These are phyloP conservation scores for Saturnispora diversa DNA, from an alignment of 805 yeast species.

Conservation along the genomic window DNA sequence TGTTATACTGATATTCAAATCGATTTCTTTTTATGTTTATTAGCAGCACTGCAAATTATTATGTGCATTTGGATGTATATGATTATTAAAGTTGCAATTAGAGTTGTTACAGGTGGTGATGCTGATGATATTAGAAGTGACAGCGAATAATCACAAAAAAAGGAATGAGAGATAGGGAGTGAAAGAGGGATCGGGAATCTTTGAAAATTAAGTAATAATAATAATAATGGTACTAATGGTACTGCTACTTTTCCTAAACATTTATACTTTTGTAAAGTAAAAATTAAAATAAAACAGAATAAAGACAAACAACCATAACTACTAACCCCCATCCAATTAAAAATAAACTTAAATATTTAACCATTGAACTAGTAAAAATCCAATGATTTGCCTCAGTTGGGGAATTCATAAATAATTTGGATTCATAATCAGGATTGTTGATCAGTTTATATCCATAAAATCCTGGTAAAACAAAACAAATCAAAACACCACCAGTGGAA, in stretches of 20 bases:
- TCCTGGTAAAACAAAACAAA: constrained; percentile 73
- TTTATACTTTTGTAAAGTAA: too few relatives aligned
- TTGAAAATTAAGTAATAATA: too few relatives aligned
- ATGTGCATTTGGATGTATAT: constrained; percentile 67
- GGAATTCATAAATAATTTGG: constrained; percentile 16
- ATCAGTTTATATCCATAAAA: constrained; percentile 59
- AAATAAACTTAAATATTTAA: constrained; percentile 27
- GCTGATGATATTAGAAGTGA: constrained; percentile 89
- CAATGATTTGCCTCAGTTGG: constrained; percentile 20
- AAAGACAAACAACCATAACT: constrained; percentile 48
- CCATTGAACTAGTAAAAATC: constrained; percentile 18
- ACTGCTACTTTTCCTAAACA: too few relatives aligned
- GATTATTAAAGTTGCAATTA: constrained; percentile 61
- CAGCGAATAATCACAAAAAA: constrained; percentile 40
- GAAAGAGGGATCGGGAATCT: too few relatives aligned
- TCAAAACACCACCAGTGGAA: constrained; percentile 75
- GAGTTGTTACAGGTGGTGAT: constrained; percentile 59
- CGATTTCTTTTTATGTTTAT: constrained; percentile 42
- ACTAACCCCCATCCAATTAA: constrained; percentile 46
- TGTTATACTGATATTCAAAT: constrained; percentile 45
- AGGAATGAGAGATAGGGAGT: too few relatives aligned
- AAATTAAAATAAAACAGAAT: constrained; percentile 39
- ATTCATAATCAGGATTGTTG: constrained; percentile 15
- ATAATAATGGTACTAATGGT: too few relatives aligned
- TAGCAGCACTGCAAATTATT: constrained; percentile 59